Percentiles rank a stretch among this genome's conserved stretches.
These are phyloP conservation scores for Phytopythium montanum DNA, from an alignment of 352 stramenopile genomes.

Conservation along the genomic window DNA sequence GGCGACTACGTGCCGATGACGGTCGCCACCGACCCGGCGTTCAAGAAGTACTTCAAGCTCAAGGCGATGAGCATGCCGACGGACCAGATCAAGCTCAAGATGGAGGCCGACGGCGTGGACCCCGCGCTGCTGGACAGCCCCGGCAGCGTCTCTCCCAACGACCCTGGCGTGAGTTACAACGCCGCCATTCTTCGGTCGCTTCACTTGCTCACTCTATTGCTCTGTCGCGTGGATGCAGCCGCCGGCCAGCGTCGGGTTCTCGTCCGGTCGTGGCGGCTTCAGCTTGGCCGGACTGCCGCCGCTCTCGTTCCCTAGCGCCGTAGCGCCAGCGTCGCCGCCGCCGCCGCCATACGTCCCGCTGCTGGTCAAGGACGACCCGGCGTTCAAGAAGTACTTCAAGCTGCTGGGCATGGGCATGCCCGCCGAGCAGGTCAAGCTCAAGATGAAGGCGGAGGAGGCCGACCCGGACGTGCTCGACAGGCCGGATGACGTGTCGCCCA, in stretches of 20 bases:
- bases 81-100: conserved; percentile 86
- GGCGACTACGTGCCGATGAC: conserved; percentile 67
- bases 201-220: not conserved
- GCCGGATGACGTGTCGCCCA: conserved; percentile 73
- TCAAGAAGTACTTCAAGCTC: conserved; percentile 87
- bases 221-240: not conserved
- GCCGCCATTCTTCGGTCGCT: not conserved
- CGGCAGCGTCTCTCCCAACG: conserved; percentile 66
- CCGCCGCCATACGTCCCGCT: conserved; percentile 57
- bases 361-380: conserved; percentile 70
- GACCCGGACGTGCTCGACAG: conserved; percentile 61
- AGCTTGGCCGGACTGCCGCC: conserved; percentile 2
- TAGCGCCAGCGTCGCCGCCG: not conserved
- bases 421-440: conserved; percentile 76
- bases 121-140: conserved; percentile 61
- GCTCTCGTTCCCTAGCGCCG: conserved; percentile 6
- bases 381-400: conserved; percentile 84
- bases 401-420: conserved; percentile 80
- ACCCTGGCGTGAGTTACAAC: conserved; percentile 58
- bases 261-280: not conserved
- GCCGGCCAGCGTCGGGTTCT: not conserved
- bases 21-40: conserved; percentile 69
- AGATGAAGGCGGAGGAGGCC: conserved; percentile 71
- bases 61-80: conserved; percentile 80
- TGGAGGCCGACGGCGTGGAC: conserved; percentile 77